These are phyloP conservation scores for Funneliformis caledonium DNA, from an alignment of 371 early-diverging fungal species.

Conservation along the genomic window DNA sequence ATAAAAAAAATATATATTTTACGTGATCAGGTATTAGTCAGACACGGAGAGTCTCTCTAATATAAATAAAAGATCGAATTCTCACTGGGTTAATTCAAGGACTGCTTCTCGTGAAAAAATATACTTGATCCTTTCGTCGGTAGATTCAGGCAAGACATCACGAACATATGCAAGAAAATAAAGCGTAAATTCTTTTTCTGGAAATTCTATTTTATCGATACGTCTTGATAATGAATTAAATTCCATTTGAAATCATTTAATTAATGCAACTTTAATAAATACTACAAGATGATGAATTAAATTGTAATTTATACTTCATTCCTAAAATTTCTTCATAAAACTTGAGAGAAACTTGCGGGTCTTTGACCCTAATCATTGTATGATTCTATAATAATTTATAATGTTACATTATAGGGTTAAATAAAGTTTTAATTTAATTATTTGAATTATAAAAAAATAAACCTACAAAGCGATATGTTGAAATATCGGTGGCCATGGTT, in stretches of 20 bases:
- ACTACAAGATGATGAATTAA: not conserved
- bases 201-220: conserved; percentile 61
- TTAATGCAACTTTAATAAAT: not conserved
- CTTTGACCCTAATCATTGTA: conserved; percentile 86
- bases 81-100: conserved; percentile 84
- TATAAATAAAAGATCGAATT: not conserved
- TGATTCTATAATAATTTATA: conserved; percentile 57
- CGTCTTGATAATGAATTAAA: conserved; percentile 48
- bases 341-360: conserved; percentile 73
- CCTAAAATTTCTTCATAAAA: conserved; percentile 83
- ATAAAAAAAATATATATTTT: not conserved
- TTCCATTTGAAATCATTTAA: not conserved
- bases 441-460: not conserved
- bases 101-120: conserved; percentile 73
- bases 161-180: conserved; percentile 76
- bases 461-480: conserved; percentile 28
- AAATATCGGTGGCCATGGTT: conserved; percentile 31
- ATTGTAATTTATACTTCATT: conserved; percentile 68
- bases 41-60: not conserved
- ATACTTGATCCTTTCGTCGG: conserved; percentile 60
- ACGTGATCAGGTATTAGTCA: not conserved
- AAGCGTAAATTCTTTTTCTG: conserved; percentile 76
- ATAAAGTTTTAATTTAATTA: too few species aligned
- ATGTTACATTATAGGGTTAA: not conserved
- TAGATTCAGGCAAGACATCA: conserved; percentile 46